Evolutionary conservation across 805 yeast species (phyloP).

Genomic region (Candida sithepensis): DNA sequence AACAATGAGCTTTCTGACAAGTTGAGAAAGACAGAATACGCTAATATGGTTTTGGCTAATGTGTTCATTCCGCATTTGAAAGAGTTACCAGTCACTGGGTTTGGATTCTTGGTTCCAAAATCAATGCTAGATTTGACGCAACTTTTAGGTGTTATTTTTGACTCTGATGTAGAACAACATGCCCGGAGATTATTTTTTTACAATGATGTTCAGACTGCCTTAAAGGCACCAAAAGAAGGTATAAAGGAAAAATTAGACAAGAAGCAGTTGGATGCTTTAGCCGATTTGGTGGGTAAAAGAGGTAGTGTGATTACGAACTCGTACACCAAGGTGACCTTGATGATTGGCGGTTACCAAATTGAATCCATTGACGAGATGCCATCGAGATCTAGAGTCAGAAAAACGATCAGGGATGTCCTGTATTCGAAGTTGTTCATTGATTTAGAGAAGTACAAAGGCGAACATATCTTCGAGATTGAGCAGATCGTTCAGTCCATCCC

Average conservation of each 20-base stretch:
- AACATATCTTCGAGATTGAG: conserved; percentile 32
- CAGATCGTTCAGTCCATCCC: conserved; percentile 66
- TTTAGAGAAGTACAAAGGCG: conserved; percentile 11
- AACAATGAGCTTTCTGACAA: conserved; percentile 9
- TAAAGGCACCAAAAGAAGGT: conserved; percentile 3
- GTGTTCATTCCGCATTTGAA: conserved; percentile 49
- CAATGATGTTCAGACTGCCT: conserved; percentile 13
- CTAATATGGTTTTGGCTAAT: conserved; percentile 63
- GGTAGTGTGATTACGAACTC: conserved; percentile 24
- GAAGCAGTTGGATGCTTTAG: conserved; percentile 11
- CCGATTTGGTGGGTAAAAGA: conserved; percentile 16
- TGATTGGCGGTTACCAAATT: conserved; percentile 72
- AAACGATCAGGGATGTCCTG: conserved; percentile 22
- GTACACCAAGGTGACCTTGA: conserved; percentile 75
- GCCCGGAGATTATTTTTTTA: conserved; percentile 26
- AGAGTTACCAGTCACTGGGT: conserved; percentile 51
- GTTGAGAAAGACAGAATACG: conserved; percentile 33
- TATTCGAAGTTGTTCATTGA: conserved; percentile 17
- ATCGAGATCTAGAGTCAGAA: conserved; percentile 18
- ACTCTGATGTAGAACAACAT: conserved; percentile 74
- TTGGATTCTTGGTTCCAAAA: conserved; percentile 85
- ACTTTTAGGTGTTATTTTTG: conserved; percentile 84
- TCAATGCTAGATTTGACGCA: conserved; percentile 40
- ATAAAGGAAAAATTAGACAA: background rate
- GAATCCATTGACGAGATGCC: conserved; percentile 16